Evolutionary conservation across 805 yeast species (phyloP), one percentile per base, ranked within the genome.

Genomic region (Schwanniomyces polymorphus): DNA sequence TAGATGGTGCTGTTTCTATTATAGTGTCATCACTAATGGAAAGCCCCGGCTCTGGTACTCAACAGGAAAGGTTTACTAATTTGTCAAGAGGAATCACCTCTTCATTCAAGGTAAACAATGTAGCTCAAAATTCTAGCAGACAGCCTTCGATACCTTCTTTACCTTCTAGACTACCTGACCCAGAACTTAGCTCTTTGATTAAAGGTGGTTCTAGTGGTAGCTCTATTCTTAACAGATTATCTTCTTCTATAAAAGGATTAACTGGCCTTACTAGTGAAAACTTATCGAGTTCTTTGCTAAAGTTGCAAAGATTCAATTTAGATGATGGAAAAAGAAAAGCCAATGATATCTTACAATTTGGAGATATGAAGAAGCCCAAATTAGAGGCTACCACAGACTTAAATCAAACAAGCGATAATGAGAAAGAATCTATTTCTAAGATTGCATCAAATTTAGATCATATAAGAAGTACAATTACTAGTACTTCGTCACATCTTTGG

Each of bases 11-110:
- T 2, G 58, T 62, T 7, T 57, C 61, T 14, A 35, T 60, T 10
- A 50, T 60, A 3, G 43, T 65, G 21, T 48, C 59, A 1, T 55
- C 61, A 6, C 46, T 64, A n/a, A 54, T 65, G 53, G 63, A 60
- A 14, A 49, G 51, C 16, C 45, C 59, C 7, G 53, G 48, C 12
- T 38, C 56, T 2, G 47, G 56, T 8, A 66, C 59, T 9, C 60
- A 60, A 38, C 58, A 55, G 27, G 63, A 62, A 18, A 50, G 65
- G 40, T 47, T 65, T 10, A 43, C 59, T 2, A 56, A 54, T 33
- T 51, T 65, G 28, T 54, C 66, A 7, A 57, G 48, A 44, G 67
- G 65, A 4, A 42, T 33, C 5, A 14, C 43, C 3, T 31, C 47
- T 27, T 38, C 50, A 5, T 41, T 49, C 23, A 49, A 43, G 14